phyloP scores from a whole-genome alignment of 495 filamentous ascomycete species.

The Hypoxylon fragiforme region DNA sequence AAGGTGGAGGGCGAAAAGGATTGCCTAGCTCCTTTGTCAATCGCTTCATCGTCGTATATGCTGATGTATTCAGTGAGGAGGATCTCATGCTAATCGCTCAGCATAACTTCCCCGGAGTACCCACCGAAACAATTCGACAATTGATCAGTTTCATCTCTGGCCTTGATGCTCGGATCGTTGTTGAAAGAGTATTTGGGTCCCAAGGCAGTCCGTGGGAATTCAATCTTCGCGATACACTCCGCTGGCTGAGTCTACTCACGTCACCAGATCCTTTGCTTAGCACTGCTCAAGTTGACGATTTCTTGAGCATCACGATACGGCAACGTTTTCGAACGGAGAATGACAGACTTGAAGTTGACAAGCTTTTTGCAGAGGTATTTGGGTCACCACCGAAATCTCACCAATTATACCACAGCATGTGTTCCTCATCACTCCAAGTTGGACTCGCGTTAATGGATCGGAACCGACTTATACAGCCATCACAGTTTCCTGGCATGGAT shows the following conservation, averaged over 20 bases:
- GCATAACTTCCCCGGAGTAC: conserved; percentile 69
- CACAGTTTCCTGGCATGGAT: conserved; percentile 57
- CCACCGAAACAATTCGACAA: conserved; percentile 56
- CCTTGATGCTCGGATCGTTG: conserved; percentile 70
- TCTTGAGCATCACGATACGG: conserved; percentile 79
- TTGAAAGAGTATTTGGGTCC: conserved; percentile 68
- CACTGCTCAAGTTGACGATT: conserved; percentile 61
- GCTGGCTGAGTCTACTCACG: conserved; percentile 80
- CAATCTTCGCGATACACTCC: conserved; percentile 87
- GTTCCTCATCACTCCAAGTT: conserved; percentile 63
- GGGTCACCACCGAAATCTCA: conserved; percentile 49
- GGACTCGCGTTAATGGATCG: conserved; percentile 73
- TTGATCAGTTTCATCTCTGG: conserved; percentile 80
- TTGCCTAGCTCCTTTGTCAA: conserved; percentile 96
- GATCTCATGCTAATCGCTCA: conserved; percentile 83
- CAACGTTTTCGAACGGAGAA: conserved; percentile 78
- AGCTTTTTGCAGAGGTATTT: conserved; percentile 59
- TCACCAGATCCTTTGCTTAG: conserved; percentile 58
- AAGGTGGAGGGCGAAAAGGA: conserved; percentile 94
- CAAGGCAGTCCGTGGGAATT: conserved; percentile 95
- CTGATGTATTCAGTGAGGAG: conserved; percentile 78
- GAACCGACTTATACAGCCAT: conserved; percentile 58
- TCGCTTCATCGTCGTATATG: conserved; percentile 96
- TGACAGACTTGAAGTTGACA: conserved; percentile 65
- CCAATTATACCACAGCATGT: conserved; percentile 65